phyloP scores from a whole-genome alignment of 495 filamentous ascomycete genomes.

The Letharia columbiana region DNA sequence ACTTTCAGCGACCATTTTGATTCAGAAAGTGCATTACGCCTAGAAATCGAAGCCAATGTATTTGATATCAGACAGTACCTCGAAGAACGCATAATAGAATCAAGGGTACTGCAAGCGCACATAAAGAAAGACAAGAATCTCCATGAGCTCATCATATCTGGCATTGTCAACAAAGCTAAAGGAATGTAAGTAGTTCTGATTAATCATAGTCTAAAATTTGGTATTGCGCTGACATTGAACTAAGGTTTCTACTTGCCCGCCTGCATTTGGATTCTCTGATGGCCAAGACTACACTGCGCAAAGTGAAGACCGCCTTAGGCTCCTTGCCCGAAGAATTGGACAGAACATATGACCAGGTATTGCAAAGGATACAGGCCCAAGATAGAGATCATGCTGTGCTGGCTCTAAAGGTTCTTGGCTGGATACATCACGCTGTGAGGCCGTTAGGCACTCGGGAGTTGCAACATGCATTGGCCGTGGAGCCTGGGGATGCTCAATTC shows the following conservation, averaged over 20 bases:
- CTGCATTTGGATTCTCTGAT: constrained; percentile 26
- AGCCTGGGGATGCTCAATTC: constrained; percentile 18
- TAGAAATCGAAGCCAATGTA: constrained; percentile 28
- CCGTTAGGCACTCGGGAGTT: constrained; percentile 20
- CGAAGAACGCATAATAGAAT: constrained; percentile 8
- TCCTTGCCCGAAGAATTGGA: constrained; percentile 22
- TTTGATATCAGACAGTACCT: constrained; percentile 30
- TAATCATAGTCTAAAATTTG: neutral
- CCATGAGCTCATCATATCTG: constrained; percentile 7
- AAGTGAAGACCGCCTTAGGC: constrained; percentile 17
- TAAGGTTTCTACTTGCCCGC: constrained; percentile 27
- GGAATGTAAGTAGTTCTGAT: constrained; percentile 22
- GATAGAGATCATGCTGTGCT: neutral
- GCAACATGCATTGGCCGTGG: constrained; percentile 26
- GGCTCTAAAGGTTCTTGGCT: constrained; percentile 20
- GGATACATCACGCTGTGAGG: constrained; percentile 22
- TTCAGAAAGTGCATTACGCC: constrained; percentile 13
- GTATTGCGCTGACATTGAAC: neutral
- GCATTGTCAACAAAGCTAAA: constrained; percentile 17
- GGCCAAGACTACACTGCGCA: constrained; percentile 17
- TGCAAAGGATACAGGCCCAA: constrained; percentile 20
- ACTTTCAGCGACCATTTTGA: constrained; percentile 19
- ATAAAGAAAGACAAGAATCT: constrained; percentile 10
- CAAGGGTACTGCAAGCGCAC: constrained; percentile 1
- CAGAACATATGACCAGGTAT: constrained; percentile 23